Evolutionary conservation across 306 rosid species (phyloP), one percentile per base, ranked within the genome.

Genomic region (Dalbergia cultrata): DNA sequence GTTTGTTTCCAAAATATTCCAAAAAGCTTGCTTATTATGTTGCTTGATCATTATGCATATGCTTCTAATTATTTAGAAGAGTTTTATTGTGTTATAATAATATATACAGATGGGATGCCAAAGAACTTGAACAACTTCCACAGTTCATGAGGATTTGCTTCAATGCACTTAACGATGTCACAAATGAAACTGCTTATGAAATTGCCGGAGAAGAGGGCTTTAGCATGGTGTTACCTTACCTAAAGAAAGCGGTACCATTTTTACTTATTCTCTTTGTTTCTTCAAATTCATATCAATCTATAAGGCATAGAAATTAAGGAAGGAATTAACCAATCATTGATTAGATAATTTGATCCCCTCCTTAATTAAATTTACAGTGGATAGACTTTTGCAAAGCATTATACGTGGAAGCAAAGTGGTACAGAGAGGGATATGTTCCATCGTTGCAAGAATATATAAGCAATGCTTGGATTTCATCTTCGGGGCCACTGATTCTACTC

Each of bases 341-440:
- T 41, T 18, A 26, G 47, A 8, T 64, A 22, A 74, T n/a, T 21
- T 26, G 31, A 26, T 72, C n/a, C 65, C 10, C 8, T 8, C 54
- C 49, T 43, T 43, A 43, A 43, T 21, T 21, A 10, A 56, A 58
- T 19, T 64, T 33, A 9, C 17, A 91, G 97, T 89, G 93, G 97
- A 71, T 13, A 75, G 97, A 85, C 35, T 89, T 88, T 59, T 86
- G 89, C 71, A 88, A 88, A 52, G 82, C 92, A 53, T 67, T 91
- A 58, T 80, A 72, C 13, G 70, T 74, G 81, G 97, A 91, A 81
- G 97, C 97, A 52, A 82, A 86, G 82, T 89, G 97, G 97, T 80
- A 76, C 60, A 77, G 59, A 41, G 57, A 37, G 50, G 83, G 86
- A 31, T 62, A 92, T 44, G 75, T 67, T 31, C 95, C 95, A 41